These are phyloP conservation scores for Aspergillus kassunensis DNA, from an alignment of 495 filamentous ascomycete genomes.

Conservation along the genomic window DNA sequence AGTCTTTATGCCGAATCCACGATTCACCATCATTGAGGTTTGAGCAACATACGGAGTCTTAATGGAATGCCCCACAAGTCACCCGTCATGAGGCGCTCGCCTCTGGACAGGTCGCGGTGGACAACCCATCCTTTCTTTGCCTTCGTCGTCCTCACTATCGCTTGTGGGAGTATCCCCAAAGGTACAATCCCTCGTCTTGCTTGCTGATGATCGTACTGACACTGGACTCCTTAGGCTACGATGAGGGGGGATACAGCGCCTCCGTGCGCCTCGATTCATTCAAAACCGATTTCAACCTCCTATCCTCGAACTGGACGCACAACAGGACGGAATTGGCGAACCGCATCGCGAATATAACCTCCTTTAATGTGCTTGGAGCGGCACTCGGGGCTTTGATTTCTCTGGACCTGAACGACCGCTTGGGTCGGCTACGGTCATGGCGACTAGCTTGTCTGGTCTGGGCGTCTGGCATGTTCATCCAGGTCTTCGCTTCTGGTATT, in stretches of 20 bases:
- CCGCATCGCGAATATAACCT: slow-evolving; percentile 44
- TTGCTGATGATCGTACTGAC: slow-evolving; percentile 9
- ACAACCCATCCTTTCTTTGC: slow-evolving; percentile 39
- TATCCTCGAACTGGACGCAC: slow-evolving; percentile 31
- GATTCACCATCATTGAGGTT: no score
- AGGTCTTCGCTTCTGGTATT: slow-evolving; percentile 41
- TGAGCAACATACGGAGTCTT: background rate
- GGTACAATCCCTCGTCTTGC: slow-evolving; percentile 22
- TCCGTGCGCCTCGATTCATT: slow-evolving; percentile 40
- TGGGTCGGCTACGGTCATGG: slow-evolving; percentile 39
- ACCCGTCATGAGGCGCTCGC: slow-evolving; percentile 26
- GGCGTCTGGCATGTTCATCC: slow-evolving; percentile 39
- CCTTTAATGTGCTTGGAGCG: slow-evolving; percentile 43
- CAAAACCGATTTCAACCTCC: slow-evolving; percentile 36
- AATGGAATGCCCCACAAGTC: slow-evolving; percentile 4
- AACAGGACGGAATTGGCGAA: slow-evolving; percentile 36
- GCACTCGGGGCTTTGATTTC: slow-evolving; percentile 39
- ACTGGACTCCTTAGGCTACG: slow-evolving; percentile 33
- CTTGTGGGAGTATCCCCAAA: slow-evolving; percentile 44
- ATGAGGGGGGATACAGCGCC: slow-evolving; percentile 47
- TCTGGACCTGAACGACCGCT: slow-evolving; percentile 38
- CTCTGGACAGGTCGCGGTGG: slow-evolving; percentile 33
- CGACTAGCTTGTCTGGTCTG: slow-evolving; percentile 38
- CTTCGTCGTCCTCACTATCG: slow-evolving; percentile 36
- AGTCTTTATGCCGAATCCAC: background rate